These are phyloP conservation scores for Colletotrichum neosansevieriae DNA, from an alignment of 2,329 filamentous ascomycete species.

Conservation along the genomic window DNA sequence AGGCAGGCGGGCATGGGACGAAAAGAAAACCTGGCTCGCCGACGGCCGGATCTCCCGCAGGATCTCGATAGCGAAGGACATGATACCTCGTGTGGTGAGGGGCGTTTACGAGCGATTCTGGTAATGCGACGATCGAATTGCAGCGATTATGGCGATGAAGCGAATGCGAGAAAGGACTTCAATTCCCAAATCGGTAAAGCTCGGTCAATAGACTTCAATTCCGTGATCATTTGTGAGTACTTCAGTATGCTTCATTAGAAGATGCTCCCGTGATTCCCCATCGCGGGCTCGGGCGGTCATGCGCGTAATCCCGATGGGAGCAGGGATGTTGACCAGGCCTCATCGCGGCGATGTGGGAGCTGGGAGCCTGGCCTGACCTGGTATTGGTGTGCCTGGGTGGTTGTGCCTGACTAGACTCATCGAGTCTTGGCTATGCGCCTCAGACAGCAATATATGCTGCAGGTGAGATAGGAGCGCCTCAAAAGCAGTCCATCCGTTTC, in stretches of 20 bases:
- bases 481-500: slow-evolving; percentile 6
- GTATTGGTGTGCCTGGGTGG: no score
- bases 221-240: slow-evolving; percentile 14
- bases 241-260: slow-evolving; percentile 35
- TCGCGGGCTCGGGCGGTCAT: slow-evolving; percentile 22
- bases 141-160: background rate
- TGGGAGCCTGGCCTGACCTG: no score
- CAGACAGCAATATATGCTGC: slow-evolving; percentile 23
- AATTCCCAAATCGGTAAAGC: slow-evolving; percentile 5
- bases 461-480: slow-evolving; percentile 16
- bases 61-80: slow-evolving; percentile 15
- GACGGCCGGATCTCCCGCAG: slow-evolving; percentile 12
- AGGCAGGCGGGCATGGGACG: background rate
- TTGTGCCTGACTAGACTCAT: no score
- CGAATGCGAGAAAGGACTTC: background rate
- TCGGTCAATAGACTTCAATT: slow-evolving; percentile 5
- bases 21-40: background rate
- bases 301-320: slow-evolving; percentile 20
- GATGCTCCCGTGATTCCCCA: slow-evolving; percentile 26
- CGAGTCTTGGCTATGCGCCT: background rate
- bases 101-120: slow-evolving; percentile 10
- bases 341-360: no score
- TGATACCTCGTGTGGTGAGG: background rate
- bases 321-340: slow-evolving; percentile 1
- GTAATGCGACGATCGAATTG: background rate